Base-by-base conservation (phyloP, 805 yeast species). In the Barnettozyma salicaria region DNA sequence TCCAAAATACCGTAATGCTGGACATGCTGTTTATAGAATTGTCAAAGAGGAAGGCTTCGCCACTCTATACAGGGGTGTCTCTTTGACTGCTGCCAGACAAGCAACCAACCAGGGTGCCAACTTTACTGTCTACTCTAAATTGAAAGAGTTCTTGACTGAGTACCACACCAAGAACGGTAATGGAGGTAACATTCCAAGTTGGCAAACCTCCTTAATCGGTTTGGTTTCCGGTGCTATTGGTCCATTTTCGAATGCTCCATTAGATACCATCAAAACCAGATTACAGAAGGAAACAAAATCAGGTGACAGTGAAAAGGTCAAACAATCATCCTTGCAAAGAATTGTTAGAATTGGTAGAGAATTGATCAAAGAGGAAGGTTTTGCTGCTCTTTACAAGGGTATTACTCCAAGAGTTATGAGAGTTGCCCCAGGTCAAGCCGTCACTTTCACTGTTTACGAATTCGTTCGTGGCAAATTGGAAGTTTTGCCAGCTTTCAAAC, bases 341-440 rank as follows among this genome's bases (percentile, higher is more conserved):
- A 88, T 90, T 52, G 63, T 72, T 26, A 74, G 89, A 59, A 90
- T 92, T 54, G 86, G 94, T 42, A 66, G 67, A 32, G 89, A 80
- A 55, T 72, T 90, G 61, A 67, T 89, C 49, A 79, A 78, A 58
- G 95, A 87, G 67, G 96, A 88, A 65, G 98, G 98, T 50, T 67
- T 78, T 49, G 70, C 74, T 37, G 94, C 96, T 28, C 74, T 90
- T 60, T 90, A 90, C 70, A 86, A 90, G 60, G 98, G 98, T 67
- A 90, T 90, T 58, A 88, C 97, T 18, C 98, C 98, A 52, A 81
- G 98, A 68, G 90, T 90, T 51, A 89, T 90, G 95, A 82, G 98
- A 67, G 98, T 90, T 36, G 98, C 98, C 10, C 97, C 98, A 18
- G 98, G 98, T 44, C 98, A 90, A 67, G 97, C 97, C 39, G 97